These are phyloP conservation scores for Blumeria graminis DNA, from an alignment of 2,329 filamentous ascomycete species.

Conservation along the genomic window DNA sequence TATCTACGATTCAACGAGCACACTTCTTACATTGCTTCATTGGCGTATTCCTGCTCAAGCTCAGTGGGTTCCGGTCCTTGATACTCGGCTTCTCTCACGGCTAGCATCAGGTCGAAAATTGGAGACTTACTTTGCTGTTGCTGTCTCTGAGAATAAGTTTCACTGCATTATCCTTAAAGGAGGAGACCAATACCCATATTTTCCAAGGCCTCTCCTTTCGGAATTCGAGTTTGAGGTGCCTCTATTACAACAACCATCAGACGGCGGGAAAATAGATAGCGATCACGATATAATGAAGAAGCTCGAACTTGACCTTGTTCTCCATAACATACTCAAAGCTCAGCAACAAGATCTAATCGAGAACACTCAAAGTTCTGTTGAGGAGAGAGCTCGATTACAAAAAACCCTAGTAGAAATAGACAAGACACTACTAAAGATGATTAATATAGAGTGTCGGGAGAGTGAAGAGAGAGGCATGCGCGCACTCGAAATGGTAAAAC, in stretches of 20 bases:
- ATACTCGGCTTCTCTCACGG: constrained; percentile 64
- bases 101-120: constrained; percentile 65
- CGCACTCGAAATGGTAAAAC: constrained; percentile 65
- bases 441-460: constrained; percentile 74
- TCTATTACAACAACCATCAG: constrained; percentile 28
- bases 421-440: constrained; percentile 68
- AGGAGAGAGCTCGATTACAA: constrained; percentile 41
- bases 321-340: constrained; percentile 44
- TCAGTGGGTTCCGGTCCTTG: constrained; percentile 75
- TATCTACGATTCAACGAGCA: constrained; percentile 84
- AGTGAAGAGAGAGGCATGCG: constrained; percentile 90
- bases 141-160: constrained; percentile 74
- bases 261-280: constrained; percentile 18
- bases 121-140: constrained; percentile 86
- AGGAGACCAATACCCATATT: constrained; percentile 78
- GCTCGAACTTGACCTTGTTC: constrained; percentile 63
- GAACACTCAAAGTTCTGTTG: constrained; percentile 35
- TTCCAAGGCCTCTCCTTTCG: constrained; percentile 65
- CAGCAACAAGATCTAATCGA: constrained; percentile 55
- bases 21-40: constrained; percentile 66
- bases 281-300: constrained; percentile 27
- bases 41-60: constrained; percentile 75
- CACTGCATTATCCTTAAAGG: constrained; percentile 99
- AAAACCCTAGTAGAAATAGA: constrained; percentile 65
- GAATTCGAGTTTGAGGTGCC: constrained; percentile 89